Evolutionary conservation across 805 yeast species (phyloP), one percentile per base, ranked within the genome.

Genomic region (Naumovozyma dairenensis): DNA sequence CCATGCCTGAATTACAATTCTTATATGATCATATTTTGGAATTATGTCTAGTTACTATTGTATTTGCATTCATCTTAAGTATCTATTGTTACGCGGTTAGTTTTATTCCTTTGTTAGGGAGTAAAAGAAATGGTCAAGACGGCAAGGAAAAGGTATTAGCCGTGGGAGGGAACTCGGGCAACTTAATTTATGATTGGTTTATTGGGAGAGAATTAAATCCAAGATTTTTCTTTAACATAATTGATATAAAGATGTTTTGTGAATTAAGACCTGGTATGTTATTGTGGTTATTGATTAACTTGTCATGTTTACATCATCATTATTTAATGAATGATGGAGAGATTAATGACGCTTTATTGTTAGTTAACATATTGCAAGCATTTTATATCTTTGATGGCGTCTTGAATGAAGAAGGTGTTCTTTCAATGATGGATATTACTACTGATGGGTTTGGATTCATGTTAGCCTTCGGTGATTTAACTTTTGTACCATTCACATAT

Each of bases 401-500:
- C 1, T 63, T 84, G 44, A 85, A 86, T 56, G 97, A 92, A 57
- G 83, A 76, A 50, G 96, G 96, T 5, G 72, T 78, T 9, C 64
- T 92, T 38, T 76, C 92, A 5, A 92, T 92, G 96, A 89, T 92
- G 71, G 98, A 92, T 57, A 76, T 87, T 32, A 81, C 93, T 5
- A 83, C 95, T 8, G 98, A 92, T 61, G 98, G 98, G 0, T 85
- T 92, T 55, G 98, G 98, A 1, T 87, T 79, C 61, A 92, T 92
- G 98, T 66, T 92, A 34, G 76, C 86, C 3, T 87, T 89, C 63
- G 98, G 98, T 19, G 98, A 92, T 55, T 67, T 92, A 48, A 77
- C 92, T 2, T 71, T 92, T 65, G 85, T 92, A 16, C 98, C 98
- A 21, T 89, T 89, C 66, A 71, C 94, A 1, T 92, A 92, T 57